phyloP scores from a whole-genome alignment of 2,329 filamentous ascomycete genomes.

The Exophiala oligosperma region DNA sequence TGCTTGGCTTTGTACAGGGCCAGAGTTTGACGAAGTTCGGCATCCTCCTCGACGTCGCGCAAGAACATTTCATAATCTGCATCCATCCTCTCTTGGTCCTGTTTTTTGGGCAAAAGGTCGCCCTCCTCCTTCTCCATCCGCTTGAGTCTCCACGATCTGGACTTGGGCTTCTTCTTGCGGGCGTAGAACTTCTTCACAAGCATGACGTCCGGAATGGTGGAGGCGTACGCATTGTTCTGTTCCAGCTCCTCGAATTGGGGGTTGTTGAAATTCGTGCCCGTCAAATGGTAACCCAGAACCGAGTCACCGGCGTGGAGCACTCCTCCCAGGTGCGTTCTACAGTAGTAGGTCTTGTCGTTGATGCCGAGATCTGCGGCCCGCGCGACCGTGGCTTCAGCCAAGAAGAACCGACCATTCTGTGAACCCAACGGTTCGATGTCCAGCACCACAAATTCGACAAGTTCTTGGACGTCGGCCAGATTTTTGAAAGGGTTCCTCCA shows the following conservation, averaged over 20 bases:
- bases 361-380: conserved; percentile 80
- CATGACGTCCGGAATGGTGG: conserved; percentile 84
- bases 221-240: conserved; percentile 70
- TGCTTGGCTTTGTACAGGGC: conserved; percentile 76
- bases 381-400: conserved; percentile 86
- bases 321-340: conserved; percentile 83
- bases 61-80: conserved; percentile 97
- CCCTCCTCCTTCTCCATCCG: conserved; percentile 89
- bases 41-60: conserved; percentile 93
- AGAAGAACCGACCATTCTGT: conserved; percentile 75
- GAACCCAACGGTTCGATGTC: conserved; percentile 81
- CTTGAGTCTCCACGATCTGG: conserved; percentile 90
- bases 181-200: conserved; percentile 97
- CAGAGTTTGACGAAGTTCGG: conserved; percentile 79
- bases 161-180: conserved; percentile 77
- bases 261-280: conserved; percentile 91
- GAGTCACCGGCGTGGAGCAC: conserved; percentile 87
- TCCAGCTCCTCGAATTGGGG: conserved; percentile 80
- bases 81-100: conserved; percentile 85
- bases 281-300: conserved; percentile 89
- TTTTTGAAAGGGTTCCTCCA: conserved; percentile 87
- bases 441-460: conserved; percentile 91
- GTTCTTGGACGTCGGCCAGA: conserved; percentile 77
- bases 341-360: conserved; percentile 87
- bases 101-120: conserved; percentile 80